Evolutionary conservation across 2,329 filamentous ascomycete genomes (phyloP), one percentile per base, ranked within the genome.

Genomic region (Mycosphaerella sp.): DNA sequence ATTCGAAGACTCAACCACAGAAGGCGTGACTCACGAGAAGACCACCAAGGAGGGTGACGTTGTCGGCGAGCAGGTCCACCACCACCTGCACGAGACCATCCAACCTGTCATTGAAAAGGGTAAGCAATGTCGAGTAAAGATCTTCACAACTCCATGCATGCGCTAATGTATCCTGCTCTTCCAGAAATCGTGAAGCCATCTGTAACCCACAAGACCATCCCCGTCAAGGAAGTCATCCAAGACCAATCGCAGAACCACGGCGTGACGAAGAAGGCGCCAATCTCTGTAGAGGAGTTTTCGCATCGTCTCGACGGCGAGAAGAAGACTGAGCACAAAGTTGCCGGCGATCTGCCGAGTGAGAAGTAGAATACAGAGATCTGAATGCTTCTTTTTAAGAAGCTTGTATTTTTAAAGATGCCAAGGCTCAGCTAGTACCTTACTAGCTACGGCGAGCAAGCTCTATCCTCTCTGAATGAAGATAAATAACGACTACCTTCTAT

Each of bases 41-140:
- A 58, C 44, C 34, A 49, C 48, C 12, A 41, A 58, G 18, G 53
- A 57, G 45, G 43, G 47, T 3, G 53, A 49, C 0, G 52, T 62
- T 6, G 54, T 47, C 6, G 55, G 53, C 41, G 60, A 61, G 52
- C 52, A 59, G 13, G 56, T 62, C 6, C 61, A 64, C 37, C 61
- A 63, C 30, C 61, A 63, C 32, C 36, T 62, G 34, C 61, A 63
- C 27, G 61, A 63, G 56, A 53, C 52, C 1, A 54, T 62, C 14
- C 60, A 64, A 50, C 62, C 62, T 25, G 59, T 64, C 36, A 61
- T 64, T 32, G 56, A 64, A 46, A 62, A 64, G 53, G 58, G 58
- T 62, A 13, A 43, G 57, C 42, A 17, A 14, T 18, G n/a, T n/a
- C n/a, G n/a, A n/a, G n/a, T n/a, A n/a, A n/a, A n/a, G n/a, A n/a